Conservation (phyloP, 208 protist genomes). For the Acanthamoeba culbertsoni region DNA sequence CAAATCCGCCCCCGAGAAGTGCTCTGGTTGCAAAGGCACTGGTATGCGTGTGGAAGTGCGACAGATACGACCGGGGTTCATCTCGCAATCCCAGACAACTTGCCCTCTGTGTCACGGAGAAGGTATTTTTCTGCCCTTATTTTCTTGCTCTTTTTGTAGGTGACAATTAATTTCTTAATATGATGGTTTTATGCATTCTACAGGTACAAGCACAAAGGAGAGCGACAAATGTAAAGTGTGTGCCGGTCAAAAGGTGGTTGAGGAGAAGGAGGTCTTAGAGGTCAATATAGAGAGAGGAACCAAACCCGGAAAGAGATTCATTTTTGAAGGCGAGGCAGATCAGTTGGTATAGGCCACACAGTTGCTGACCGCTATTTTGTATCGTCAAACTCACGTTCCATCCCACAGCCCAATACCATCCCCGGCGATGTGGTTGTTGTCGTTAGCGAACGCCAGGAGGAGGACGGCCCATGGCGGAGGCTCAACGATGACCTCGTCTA, state of each 20-base stretch:
- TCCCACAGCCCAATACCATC: conserved; percentile 81
- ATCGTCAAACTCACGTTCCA: not conserved
- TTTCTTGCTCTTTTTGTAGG: conserved; percentile 67
- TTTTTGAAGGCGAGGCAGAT: conserved; percentile 95
- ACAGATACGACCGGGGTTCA: conserved; percentile 92
- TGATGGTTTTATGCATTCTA: too few relatives aligned
- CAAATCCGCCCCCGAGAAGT: conserved; percentile 75
- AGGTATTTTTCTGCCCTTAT: conserved; percentile 54
- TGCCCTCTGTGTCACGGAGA: not conserved
- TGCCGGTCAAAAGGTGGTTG: conserved; percentile 91
- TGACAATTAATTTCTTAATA: conserved; percentile 75
- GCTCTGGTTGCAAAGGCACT: conserved; percentile 91
- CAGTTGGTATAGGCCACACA: conserved; percentile 77
- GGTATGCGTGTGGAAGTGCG: conserved; percentile 92
- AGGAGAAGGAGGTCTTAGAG: conserved; percentile 87
- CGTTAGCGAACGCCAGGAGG: conserved; percentile 86
- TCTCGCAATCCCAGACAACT: not conserved
- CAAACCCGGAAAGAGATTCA: conserved; percentile 90
- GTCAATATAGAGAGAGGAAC: conserved; percentile 95
- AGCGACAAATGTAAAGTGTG: conserved; percentile 94
- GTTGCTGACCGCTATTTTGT: not conserved
- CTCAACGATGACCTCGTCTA: conserved; percentile 86
- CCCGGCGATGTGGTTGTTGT: conserved; percentile 98
- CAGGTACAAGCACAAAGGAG: conserved; percentile 80
- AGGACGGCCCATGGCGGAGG: conserved; percentile 64